These are phyloP conservation scores for Globisporangium barbulae DNA, from an alignment of 352 stramenopile genomes.

Conservation along the genomic window DNA sequence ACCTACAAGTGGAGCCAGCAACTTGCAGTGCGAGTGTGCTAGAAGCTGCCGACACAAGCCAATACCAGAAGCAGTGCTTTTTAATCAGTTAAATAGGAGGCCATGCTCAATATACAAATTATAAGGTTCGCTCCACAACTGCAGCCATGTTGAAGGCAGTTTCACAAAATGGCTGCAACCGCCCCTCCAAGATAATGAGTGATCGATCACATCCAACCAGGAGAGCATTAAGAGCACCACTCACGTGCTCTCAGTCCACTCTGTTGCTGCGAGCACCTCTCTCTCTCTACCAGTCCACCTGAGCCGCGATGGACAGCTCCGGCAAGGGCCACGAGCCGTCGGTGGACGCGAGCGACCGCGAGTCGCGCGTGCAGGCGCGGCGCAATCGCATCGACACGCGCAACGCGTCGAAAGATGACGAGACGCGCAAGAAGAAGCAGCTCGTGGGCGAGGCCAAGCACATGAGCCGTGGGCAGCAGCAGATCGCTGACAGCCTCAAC, in stretches of 20 bases:
- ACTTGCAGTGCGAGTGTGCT: too few relatives aligned
- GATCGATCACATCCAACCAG: background rate
- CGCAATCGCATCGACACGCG: conserved; percentile 71
- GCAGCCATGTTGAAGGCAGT: background rate
- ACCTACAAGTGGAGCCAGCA: too few relatives aligned
- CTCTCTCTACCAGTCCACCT: background rate
- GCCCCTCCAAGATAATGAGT: background rate
- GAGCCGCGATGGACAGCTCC: conserved; percentile 20
- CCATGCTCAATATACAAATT: too few relatives aligned
- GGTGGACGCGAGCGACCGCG: conserved; percentile 42
- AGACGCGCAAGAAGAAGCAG: conserved; percentile 70
- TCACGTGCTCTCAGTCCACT: too few relatives aligned
- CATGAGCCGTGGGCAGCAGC: conserved; percentile 71
- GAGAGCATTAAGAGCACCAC: too few relatives aligned
- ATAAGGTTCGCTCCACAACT: too few relatives aligned
- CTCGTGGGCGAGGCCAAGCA: conserved; percentile 55
- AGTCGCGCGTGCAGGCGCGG: conserved; percentile 59
- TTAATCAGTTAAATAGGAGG: too few relatives aligned
- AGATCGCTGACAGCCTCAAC: conserved; percentile 75
- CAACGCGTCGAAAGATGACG: conserved; percentile 78
- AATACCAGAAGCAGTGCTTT: too few relatives aligned
- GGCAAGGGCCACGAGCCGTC: conserved; percentile 37
- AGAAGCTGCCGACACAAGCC: too few relatives aligned
- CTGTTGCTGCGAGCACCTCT: background rate
- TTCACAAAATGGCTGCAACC: background rate